Base-by-base conservation (phyloP, 306 rosid genomes). In the Prunus persica region DNA sequence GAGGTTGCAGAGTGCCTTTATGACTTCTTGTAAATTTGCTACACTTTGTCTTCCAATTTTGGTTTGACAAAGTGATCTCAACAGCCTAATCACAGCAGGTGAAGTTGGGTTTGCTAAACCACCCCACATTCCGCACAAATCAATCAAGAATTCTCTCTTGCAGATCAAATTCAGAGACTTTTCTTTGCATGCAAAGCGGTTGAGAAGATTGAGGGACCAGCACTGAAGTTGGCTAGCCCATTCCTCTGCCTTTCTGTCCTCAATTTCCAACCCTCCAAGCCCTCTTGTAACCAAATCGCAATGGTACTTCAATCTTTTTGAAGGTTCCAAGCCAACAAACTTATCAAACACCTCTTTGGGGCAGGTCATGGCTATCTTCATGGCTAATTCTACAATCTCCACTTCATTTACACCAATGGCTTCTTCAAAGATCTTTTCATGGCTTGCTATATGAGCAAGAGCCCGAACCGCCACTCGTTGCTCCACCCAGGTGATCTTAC, bases 401-500 rank as follows among this genome's bases (percentile, higher is more conserved):
- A 14, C 76, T 81, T 85, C 93, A 71, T 84, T 81, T 11, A 78
- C 80, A 51, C 80, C 70, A 67, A 68, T 50, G 24, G 87, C 81
- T 73, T 87, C 81, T 77, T 87, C 83, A 71, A 89, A 83, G 54
- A 87, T 83, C 64, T 15, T 73, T 8, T 86, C 87, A 78, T 91
- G 90, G 70, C 83, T 83, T 11, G 87, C 88, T 22, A 91, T 32
- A 58, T 91, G 96, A 50, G 88, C 88, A 15, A 91, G 85, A 50
- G 96, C 93, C 3, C 92, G 82, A 77, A 86, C 78, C 6, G 91
- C 96, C 43, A 87, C 96, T 80, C 93, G 82, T 67, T 89, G 85
- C 82, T 91, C 96, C 22, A 91, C 89, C 96, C 96, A 87, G 56
- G 85, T 91, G 64, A 87, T 75, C 75, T 82, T 86, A 20, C 93